These are phyloP conservation scores for Lipomyces yamadae DNA, from an alignment of 805 yeast species.

Conservation along the genomic window DNA sequence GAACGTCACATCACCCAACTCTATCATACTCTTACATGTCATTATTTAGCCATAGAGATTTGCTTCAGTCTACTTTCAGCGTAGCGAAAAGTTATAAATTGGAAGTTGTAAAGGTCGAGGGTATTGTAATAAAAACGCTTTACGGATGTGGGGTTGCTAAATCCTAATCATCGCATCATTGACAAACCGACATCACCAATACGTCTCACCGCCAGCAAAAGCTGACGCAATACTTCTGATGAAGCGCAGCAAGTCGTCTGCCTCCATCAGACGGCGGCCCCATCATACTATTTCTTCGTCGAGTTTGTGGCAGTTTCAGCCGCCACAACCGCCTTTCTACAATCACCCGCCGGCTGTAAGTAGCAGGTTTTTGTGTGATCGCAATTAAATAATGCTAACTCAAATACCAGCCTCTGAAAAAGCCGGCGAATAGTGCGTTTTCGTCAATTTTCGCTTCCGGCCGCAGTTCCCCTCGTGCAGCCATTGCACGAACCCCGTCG, in stretches of 20 bases:
- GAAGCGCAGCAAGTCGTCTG: constrained; percentile 36
- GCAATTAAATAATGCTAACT: background rate
- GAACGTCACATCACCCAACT: too few species aligned
- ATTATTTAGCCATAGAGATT: too few species aligned
- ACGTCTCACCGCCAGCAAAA: background rate
- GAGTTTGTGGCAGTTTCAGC: constrained; percentile 36
- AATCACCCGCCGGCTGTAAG: constrained; percentile 39
- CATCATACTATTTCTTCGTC: constrained; percentile 23
- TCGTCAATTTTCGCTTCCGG: constrained; percentile 36
- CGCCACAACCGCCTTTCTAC: constrained; percentile 41
- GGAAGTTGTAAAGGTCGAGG: too few species aligned
- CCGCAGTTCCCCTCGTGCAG: constrained; percentile 30
- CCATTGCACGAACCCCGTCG: constrained; percentile 13
- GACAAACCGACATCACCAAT: background rate
- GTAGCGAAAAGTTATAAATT: too few species aligned
- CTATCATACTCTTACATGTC: too few species aligned
- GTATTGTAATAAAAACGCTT: too few species aligned
- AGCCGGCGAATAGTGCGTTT: constrained; percentile 30
- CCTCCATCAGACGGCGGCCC: constrained; percentile 30
- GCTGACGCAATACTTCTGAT: constrained; percentile 8
- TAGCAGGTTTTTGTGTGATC: background rate
- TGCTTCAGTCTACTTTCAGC: too few species aligned
- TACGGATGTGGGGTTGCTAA: background rate
- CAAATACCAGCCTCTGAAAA: constrained; percentile 19
- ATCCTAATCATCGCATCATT: background rate